Evolutionary conservation across 2,329 filamentous ascomycete species (phyloP).

Genomic region (Beauveria pseudobassiana): DNA sequence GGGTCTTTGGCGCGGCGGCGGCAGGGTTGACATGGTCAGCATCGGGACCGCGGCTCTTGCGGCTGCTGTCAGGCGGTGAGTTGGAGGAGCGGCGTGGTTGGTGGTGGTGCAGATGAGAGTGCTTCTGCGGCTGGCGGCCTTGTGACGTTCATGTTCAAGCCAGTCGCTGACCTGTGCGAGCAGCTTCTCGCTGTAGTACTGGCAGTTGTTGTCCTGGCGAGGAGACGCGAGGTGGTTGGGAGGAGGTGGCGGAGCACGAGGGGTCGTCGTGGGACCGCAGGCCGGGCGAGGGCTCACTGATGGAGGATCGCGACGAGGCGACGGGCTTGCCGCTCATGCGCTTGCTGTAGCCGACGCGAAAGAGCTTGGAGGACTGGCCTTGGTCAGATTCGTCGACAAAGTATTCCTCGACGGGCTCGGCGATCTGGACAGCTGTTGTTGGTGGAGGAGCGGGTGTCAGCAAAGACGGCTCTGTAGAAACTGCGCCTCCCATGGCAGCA

Average conservation of each 20-base stretch:
- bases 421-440: conserved; percentile 47
- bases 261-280: conserved; percentile 22
- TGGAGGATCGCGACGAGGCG: conserved; percentile 38
- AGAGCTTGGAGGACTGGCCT: conserved; percentile 22
- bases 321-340: conserved; percentile 28
- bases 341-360: conserved; percentile 25
- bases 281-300: conserved; percentile 26
- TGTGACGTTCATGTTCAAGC: conserved; percentile 70
- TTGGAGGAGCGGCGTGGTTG: conserved; percentile 34
- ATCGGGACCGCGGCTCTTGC: not conserved
- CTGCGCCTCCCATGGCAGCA: not conserved
- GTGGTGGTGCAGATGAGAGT: conserved; percentile 23
- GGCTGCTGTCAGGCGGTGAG: conserved; percentile 22
- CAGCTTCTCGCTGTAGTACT: conserved; percentile 47
- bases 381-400: conserved; percentile 25
- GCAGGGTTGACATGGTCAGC: conserved; percentile 14
- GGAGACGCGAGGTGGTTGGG: conserved; percentile 13
- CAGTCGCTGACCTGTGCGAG: conserved; percentile 73
- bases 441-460: not conserved
- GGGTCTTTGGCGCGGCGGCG: conserved; percentile 9
- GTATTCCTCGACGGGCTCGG: conserved; percentile 37
- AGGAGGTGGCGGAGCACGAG: conserved; percentile 3
- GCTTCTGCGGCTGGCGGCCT: conserved; percentile 46
- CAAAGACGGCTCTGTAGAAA: not conserved
- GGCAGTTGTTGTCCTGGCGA: conserved; percentile 25